Conservation (phyloP, 1,139 yeast genomes). For the Geotrichum restrictum region DNA sequence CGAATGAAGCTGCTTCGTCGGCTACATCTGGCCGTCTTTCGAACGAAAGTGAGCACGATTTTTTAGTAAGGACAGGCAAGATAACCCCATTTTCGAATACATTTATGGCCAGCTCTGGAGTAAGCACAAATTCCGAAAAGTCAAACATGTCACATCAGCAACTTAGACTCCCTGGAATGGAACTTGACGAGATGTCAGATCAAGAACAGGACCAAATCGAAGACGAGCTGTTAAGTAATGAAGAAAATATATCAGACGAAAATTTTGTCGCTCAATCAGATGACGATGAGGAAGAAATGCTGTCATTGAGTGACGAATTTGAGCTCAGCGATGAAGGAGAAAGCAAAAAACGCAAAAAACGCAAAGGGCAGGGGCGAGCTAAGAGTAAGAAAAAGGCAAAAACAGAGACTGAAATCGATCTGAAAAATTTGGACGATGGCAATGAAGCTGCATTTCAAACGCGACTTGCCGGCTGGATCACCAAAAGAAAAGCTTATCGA, state of each 20-base stretch:
- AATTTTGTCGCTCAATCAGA: constrained; percentile 19
- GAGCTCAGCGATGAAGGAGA: constrained; percentile 30
- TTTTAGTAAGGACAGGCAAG: constrained; percentile 79
- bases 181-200: constrained; percentile 30
- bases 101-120: constrained; percentile 40
- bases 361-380: neutral
- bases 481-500: constrained; percentile 37
- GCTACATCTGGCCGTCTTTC: constrained; percentile 43
- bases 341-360: constrained; percentile 6
- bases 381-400: constrained; percentile 23
- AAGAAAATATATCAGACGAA: constrained; percentile 28
- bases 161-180: constrained; percentile 45
- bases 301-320: constrained; percentile 32
- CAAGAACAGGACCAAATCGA: constrained; percentile 25
- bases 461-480: constrained; percentile 59
- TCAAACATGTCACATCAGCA: constrained; percentile 42
- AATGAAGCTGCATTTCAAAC: constrained; percentile 58
- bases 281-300: constrained; percentile 24
- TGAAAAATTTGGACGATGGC: constrained; percentile 69
- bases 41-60: constrained; percentile 76
- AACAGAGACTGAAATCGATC: constrained; percentile 27
- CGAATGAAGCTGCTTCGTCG: constrained; percentile 20
- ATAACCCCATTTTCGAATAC: constrained; percentile 88
- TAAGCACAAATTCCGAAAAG: constrained; percentile 11
- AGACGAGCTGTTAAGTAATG: constrained; percentile 9